Evolutionary conservation across 768 basidiomycete species (phyloP).

Genomic region (Tylopilus plumbeoviolaceoides): DNA sequence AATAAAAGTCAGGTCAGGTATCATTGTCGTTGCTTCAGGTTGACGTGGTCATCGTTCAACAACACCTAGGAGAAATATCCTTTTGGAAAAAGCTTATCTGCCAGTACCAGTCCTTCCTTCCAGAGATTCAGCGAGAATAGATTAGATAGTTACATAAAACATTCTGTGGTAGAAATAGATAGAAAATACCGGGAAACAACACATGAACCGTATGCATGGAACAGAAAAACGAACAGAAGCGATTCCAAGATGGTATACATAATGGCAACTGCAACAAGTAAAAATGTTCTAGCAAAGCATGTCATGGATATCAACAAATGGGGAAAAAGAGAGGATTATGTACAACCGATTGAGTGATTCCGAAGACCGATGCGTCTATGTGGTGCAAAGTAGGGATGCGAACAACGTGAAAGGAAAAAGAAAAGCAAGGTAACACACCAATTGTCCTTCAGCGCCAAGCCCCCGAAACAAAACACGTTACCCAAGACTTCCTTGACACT

Average conservation of each 20-base stretch:
- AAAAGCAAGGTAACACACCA: slow-evolving; percentile 1
- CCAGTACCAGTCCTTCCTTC: background rate
- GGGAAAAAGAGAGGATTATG: background rate
- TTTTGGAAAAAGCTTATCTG: background rate
- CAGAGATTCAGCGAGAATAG: slow-evolving; percentile 6
- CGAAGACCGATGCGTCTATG: slow-evolving; percentile 11
- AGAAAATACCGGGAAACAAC: background rate
- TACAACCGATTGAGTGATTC: slow-evolving; percentile 5
- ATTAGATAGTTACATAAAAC: slow-evolving; percentile 11
- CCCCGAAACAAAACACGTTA: slow-evolving; percentile 12
- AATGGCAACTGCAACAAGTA: slow-evolving; percentile 9
- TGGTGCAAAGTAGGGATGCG: slow-evolving; percentile 1
- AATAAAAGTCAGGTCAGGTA: slow-evolving; percentile 36
- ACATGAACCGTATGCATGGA: background rate
- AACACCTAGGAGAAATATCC: background rate
- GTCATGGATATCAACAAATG: slow-evolving; percentile 23
- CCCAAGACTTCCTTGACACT: slow-evolving; percentile 1
- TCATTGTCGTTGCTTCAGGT: slow-evolving; percentile 16
- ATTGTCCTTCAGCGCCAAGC: background rate
- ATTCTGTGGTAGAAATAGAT: background rate
- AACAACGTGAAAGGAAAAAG: slow-evolving; percentile 4
- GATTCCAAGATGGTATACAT: slow-evolving; percentile 19
- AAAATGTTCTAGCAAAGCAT: slow-evolving; percentile 21
- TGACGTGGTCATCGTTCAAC: background rate
- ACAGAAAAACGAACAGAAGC: background rate